Base-by-base conservation (phyloP, 257 asterid genomes). In the Nicotiana sylvestris region DNA sequence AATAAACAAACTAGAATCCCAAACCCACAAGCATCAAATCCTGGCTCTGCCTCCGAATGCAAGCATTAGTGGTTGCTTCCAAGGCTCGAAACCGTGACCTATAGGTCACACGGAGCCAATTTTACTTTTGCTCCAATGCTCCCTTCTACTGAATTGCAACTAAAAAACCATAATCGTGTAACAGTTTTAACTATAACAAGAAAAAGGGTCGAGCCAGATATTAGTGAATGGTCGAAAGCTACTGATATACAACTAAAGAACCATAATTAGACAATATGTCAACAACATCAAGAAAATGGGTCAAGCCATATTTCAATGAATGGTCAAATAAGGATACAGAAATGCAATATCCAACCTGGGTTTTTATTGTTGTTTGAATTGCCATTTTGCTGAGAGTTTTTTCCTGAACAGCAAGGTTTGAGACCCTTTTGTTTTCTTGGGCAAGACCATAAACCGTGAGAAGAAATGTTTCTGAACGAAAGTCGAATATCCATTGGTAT, bases 401-500 rank as follows among this genome's bases (percentile, higher is more conserved):
- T 76, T 57, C 85, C 89, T 0, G 93, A 83, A 53, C 88, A 86
- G 68, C 87, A 64, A 12, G 96, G 93, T 37, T 83, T 85, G 77
- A 88, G 87, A 74, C 81, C 53, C 66, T 29, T 83, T 18, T 82
- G 87, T 80, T 81, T 85, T 30, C 10, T 84, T 11, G 91, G 85
- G 27, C 81, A 30, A 60, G 21, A 83, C 88, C 87, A 78, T 21
- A 62, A 65, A 21, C 76, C 60, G 7, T 56, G 88, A 15, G 92
- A 86, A 78, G 76, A 80, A 77, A 88, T 64, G 81, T 82, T 78
- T 78, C 86, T 91, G 85, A 85, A 83, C 72, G 89, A 87, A 66
- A 87, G 84, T 21, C 90, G 88, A 82, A 90, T 86, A 87, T 90
- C 92, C 95, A 91, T 90, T 80, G 84, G 85, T 67, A 8, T 80